Evolutionary conservation across 1,284 basidiomycete species (phyloP).

Genomic region (Athelia sp.): DNA sequence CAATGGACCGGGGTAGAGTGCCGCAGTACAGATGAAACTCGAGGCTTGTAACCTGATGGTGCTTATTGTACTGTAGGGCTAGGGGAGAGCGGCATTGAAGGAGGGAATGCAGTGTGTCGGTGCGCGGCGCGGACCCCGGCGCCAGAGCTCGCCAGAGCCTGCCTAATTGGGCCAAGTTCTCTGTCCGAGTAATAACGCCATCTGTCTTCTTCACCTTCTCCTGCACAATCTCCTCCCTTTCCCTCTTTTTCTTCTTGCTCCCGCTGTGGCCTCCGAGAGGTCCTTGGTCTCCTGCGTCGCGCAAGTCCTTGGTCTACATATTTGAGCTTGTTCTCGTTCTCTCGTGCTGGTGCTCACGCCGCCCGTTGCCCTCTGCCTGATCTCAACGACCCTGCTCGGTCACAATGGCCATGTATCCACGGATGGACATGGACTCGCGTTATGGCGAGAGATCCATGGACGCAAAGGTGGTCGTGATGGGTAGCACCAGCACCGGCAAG

Average conservation of each 20-base stretch:
- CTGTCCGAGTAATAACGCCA: slow-evolving; percentile 14
- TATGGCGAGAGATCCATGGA: slow-evolving; percentile 77
- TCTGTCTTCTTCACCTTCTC: slow-evolving; percentile 10
- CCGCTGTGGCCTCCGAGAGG: slow-evolving; percentile 9
- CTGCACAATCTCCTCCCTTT: slow-evolving; percentile 10
- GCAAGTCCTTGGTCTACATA: slow-evolving; percentile 14
- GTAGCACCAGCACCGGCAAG: slow-evolving; percentile 94
- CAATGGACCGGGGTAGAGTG: no score
- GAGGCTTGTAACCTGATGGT: no score
- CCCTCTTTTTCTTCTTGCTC: slow-evolving; percentile 14
- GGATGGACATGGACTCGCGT: slow-evolving; percentile 62
- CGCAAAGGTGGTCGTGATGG: slow-evolving; percentile 96
- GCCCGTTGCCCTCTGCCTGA: slow-evolving; percentile 17
- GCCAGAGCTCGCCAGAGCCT: no score
- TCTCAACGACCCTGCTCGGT: slow-evolving; percentile 14
- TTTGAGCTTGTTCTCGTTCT: slow-evolving; percentile 7
- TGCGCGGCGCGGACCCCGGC: no score
- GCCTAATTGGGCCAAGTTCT: not conserved
- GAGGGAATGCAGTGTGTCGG: no score
- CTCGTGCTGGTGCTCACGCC: slow-evolving; percentile 33
- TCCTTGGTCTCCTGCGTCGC: slow-evolving; percentile 11
- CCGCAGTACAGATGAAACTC: no score
- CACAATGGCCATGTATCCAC: slow-evolving; percentile 39
- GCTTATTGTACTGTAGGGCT: no score
- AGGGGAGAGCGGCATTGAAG: no score